Conservation (phyloP, 768 basidiomycete species). For the Galerina sulciceps region DNA sequence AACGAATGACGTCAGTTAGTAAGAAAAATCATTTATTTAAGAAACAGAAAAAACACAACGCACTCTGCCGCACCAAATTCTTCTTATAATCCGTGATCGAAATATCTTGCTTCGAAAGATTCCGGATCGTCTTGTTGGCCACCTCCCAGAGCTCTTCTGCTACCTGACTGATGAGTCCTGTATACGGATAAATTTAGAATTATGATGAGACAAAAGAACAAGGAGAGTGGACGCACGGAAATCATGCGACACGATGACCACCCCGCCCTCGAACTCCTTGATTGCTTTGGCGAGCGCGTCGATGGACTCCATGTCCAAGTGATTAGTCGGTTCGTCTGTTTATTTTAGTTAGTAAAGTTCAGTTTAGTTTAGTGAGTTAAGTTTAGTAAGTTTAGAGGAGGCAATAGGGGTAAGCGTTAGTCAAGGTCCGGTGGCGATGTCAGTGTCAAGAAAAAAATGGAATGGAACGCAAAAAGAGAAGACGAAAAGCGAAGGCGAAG, state of each 20-base stretch:
- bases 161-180: slow-evolving; percentile 94
- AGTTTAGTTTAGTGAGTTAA: too few species aligned
- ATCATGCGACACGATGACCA: slow-evolving; percentile 99
- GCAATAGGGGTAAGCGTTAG: too few species aligned
- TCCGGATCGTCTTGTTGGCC: slow-evolving; percentile 89
- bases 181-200: not conserved
- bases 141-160: slow-evolving; percentile 99
- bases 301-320: slow-evolving; percentile 97
- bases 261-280: slow-evolving; percentile 96
- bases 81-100: slow-evolving; percentile 94
- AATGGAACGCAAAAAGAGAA: too few species aligned
- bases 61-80: slow-evolving; percentile 79
- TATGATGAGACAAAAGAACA: not conserved
- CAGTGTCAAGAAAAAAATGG: too few species aligned
- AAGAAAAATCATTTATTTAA: too few species aligned
- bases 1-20: too few species aligned
- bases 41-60: slow-evolving; percentile 28
- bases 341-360: too few species aligned
- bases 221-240: slow-evolving; percentile 71
- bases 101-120: slow-evolving; percentile 90
- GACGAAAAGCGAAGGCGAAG: too few species aligned
- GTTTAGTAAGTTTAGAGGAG: too few species aligned
- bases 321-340: slow-evolving; percentile 96
- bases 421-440: too few species aligned
- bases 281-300: slow-evolving; percentile 95